phyloP scores from a whole-genome alignment of 2,329 filamentous ascomycete genomes.

The Fusarium beomiforme region DNA sequence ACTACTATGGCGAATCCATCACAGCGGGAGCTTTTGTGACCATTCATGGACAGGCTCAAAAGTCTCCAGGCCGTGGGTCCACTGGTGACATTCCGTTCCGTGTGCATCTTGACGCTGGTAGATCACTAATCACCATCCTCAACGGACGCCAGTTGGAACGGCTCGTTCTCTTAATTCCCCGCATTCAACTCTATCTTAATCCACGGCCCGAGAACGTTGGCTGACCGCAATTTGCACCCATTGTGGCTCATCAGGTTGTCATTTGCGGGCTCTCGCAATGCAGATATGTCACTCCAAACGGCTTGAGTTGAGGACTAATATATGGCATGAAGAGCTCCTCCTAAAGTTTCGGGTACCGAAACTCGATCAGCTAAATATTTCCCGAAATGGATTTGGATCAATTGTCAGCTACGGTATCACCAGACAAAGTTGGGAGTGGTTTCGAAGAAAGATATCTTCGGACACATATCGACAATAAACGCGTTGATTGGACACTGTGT shows the following conservation, averaged over 20 bases:
- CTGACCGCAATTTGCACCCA: neutral
- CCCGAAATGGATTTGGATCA: too few relatives aligned
- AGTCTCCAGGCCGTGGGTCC: neutral
- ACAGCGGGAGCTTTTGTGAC: neutral
- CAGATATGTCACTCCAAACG: neutral
- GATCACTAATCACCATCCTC: neutral
- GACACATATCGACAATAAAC: neutral
- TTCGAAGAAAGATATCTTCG: neutral
- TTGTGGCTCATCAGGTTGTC: neutral
- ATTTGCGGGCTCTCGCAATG: neutral
- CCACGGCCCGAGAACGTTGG: neutral
- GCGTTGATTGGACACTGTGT: neutral
- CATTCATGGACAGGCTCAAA: neutral
- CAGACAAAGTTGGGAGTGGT: neutral
- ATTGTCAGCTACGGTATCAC: neutral
- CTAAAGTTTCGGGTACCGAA: too few relatives aligned
- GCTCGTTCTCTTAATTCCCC: neutral
- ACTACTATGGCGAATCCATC: neutral
- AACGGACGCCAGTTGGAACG: neutral
- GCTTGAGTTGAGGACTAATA: neutral
- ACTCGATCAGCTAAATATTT: too few relatives aligned
- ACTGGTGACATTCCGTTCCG: neutral
- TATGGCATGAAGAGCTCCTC: neutral
- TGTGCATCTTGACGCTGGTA: neutral
- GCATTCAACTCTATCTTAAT: neutral